Evolutionary conservation across 192 early-diverging fungal species (phyloP), one percentile per base, ranked within the genome.

Genomic region (Phycomyces blakesleeanus): DNA sequence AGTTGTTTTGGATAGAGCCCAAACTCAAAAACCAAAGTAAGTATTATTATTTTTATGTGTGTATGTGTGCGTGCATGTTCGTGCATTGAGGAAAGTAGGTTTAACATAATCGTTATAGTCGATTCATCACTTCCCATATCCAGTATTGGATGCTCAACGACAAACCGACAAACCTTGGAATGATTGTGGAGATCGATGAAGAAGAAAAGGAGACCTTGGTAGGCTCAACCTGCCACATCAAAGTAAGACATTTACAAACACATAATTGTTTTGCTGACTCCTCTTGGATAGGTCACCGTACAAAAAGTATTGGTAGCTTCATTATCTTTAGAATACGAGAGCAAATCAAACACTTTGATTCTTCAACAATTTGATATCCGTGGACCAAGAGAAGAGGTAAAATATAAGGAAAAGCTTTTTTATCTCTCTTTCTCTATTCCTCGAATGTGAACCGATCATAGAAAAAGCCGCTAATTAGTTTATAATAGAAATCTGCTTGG

Each of bases 401-500:
- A n/a, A n/a, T n/a, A n/a, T n/a, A n/a, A n/a, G n/a, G n/a, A n/a
- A n/a, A n/a, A n/a, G n/a, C n/a, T n/a, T n/a, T n/a, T n/a, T n/a
- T n/a, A n/a, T n/a, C n/a, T n/a, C n/a, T n/a, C n/a, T n/a, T n/a
- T n/a, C n/a, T n/a, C n/a, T n/a, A n/a, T n/a, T n/a, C n/a, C n/a
- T n/a, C n/a, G n/a, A n/a, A n/a, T n/a, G n/a, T n/a, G n/a, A n/a
- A n/a, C n/a, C n/a, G n/a, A n/a, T n/a, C n/a, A n/a, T n/a, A n/a
- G n/a, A n/a, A n/a, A n/a, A n/a, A n/a, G n/a, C n/a, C n/a, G n/a
- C n/a, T n/a, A n/a, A n/a, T n/a, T 57, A 26, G 26, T 20, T n/a
- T 53, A 27, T 20, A 55, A 1, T 44, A 64, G 63, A 68, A 61
- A 26, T 41, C 41, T 16, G 22, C 63, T 4, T 71, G 72, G 68